Evolutionary conservation across 75 land plant species (phyloP).

Genomic region (Cunninghamia lanceolata): DNA sequence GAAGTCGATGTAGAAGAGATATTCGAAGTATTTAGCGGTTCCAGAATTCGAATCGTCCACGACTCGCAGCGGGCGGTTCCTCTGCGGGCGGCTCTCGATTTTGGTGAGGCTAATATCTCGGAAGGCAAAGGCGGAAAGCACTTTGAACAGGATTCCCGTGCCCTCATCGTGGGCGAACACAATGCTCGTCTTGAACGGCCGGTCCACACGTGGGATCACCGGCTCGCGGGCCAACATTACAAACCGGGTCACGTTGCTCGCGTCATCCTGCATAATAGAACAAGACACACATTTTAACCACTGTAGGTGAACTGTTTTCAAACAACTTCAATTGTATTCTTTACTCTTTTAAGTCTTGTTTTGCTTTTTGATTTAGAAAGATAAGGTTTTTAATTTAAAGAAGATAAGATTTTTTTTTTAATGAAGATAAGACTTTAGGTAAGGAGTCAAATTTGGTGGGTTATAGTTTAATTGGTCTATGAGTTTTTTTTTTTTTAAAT

Average conservation of each 20-base stretch:
- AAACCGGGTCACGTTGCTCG: constrained; percentile 64
- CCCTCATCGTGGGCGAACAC: constrained; percentile 66
- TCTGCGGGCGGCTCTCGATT: constrained; percentile 79
- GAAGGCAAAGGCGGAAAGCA: constrained; percentile 67
- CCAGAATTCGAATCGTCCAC: constrained; percentile 52
- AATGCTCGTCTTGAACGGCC: constrained; percentile 75
- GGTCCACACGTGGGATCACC: constrained; percentile 54
- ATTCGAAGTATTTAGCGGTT: constrained; percentile 80
- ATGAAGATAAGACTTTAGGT: no score
- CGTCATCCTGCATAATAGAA: constrained; percentile 45
- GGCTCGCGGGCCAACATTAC: constrained; percentile 76
- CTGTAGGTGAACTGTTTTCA: no score
- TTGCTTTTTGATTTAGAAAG: no score
- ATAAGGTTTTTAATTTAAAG: no score
- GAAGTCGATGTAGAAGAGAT: constrained; percentile 64
- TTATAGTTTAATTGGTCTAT: no score
- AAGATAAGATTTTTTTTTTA: no score
- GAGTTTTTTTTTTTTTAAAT: no score
- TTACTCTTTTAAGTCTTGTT: no score
- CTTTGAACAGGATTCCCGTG: constrained; percentile 67
- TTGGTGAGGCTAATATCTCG: constrained; percentile 78
- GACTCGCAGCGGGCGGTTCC: constrained; percentile 55
- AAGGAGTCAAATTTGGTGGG: no score
- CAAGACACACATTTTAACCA: no score
- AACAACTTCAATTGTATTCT: no score